A percentile compares a stretch with the other conserved stretches of the same genome.
These are phyloP conservation scores for Graphium sp. DNA, from an alignment of 2,329 filamentous ascomycete genomes.

Conservation along the genomic window DNA sequence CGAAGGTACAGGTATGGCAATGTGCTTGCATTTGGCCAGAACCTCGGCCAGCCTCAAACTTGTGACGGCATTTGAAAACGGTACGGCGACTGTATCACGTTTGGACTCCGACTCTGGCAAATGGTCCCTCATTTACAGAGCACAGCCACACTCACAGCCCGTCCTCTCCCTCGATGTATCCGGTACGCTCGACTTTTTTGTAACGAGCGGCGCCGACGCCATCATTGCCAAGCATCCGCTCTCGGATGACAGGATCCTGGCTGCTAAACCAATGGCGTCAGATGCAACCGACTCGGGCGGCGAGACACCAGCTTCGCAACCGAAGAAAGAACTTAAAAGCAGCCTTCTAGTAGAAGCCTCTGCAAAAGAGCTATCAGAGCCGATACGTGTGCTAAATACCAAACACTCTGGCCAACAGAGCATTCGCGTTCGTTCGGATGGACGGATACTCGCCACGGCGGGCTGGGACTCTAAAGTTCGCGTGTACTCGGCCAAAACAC, in stretches of 20 bases:
- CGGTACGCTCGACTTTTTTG: constrained; percentile 37
- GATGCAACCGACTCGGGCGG: constrained; percentile 2
- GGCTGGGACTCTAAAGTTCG: constrained; percentile 79
- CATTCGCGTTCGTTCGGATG: constrained; percentile 61
- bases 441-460: constrained; percentile 70
- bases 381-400: constrained; percentile 54
- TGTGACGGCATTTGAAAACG: constrained; percentile 72
- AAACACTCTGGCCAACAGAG: constrained; percentile 85
- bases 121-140: constrained; percentile 41
- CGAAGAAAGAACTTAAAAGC: too few relatives aligned
- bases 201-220: constrained; percentile 73
- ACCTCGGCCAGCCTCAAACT: constrained; percentile 37
- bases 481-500: constrained; percentile 63
- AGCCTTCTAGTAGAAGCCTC: too few relatives aligned
- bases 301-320: constrained; percentile 8
- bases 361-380: too few relatives aligned
- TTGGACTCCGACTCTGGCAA: constrained; percentile 21
- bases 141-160: constrained; percentile 60
- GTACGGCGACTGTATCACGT: constrained; percentile 50
- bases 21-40: constrained; percentile 55
- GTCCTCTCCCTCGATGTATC: constrained; percentile 56
- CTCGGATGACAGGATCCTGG: constrained; percentile 12
- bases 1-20: constrained; percentile 62
- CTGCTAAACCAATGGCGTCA: neutral
- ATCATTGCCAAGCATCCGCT: constrained; percentile 62